Evolutionary conservation across 345 rosid genomes (phyloP), one percentile per base, ranked within the genome.

Genomic region (Isatis tinctoria): DNA sequence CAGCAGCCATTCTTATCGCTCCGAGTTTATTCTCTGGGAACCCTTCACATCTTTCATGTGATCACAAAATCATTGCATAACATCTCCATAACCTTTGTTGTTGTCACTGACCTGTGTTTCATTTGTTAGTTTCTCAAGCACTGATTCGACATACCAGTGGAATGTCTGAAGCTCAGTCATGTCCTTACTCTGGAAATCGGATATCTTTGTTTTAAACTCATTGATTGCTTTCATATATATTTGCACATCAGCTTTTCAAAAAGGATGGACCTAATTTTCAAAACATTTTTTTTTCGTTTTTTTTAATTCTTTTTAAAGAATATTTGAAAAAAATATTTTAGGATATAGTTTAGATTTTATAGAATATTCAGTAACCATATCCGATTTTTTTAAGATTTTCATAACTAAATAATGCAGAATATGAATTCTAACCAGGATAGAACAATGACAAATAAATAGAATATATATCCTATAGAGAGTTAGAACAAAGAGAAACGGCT

Each of bases 21-120:
- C 90, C 99, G 61, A 96, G 78, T 80, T 92, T 96, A 78, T 75
- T 89, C 10, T 69, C 76, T 4, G 98, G 98, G 60, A 96, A 89
- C 8, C 85, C 98, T 82, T 92, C 97, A 54, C 92, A 90, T 70
- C 91, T 85, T 8, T 56, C 37, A 35, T 32, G 16, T 30, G 30
- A 28, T 28, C 36, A 64, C 18, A 63, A 6, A 32, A 52, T 12
- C 45, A 30, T 37, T 63, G 30, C 57, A 63, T 5, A n/a, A 51
- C 30, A 27, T 3, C 9, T 5, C 8, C 13, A 54, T 49, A 14
- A 63, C 24, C 40, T 53, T 9, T 54, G 70, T 65, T 62, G 22
- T 62, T 45, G 20, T 17, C 39, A 67, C 67, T 74, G 13, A 90
- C 98, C 97, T 92, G 91, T 47, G 95, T 78, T 87, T 96, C 98